These are phyloP conservation scores for Phalaenopsis hybrid DNA, from an alignment of 116 monocot species.

Conservation along the genomic window DNA sequence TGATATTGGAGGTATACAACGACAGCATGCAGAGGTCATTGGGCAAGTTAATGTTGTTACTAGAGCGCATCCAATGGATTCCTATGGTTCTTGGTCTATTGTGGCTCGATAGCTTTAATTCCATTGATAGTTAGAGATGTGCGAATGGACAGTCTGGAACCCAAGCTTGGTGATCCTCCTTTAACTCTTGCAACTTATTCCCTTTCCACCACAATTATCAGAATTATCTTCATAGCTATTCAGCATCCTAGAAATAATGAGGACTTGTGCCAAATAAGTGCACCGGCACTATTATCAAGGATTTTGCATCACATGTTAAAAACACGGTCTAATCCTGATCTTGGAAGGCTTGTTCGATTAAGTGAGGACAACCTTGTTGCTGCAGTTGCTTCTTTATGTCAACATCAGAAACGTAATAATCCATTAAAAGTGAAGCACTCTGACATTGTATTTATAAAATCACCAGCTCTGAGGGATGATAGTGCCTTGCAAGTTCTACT, in stretches of 20 bases:
- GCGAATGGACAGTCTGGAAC: slow-evolving; percentile 67
- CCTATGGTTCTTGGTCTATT: slow-evolving; percentile 90
- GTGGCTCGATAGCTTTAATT: slow-evolving; percentile 89
- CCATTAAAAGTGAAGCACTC: slow-evolving; percentile 82
- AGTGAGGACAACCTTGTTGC: slow-evolving; percentile 83
- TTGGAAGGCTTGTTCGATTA: slow-evolving; percentile 32
- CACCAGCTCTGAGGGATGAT: slow-evolving; percentile 76
- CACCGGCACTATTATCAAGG: slow-evolving; percentile 77
- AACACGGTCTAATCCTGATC: slow-evolving; percentile 36
- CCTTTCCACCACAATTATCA: slow-evolving; percentile 81
- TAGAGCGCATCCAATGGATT: slow-evolving; percentile 57
- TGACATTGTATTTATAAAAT: slow-evolving; percentile 96
- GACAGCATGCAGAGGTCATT: slow-evolving; percentile 84
- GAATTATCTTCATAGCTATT: slow-evolving; percentile 72
- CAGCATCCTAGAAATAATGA: slow-evolving; percentile 88
- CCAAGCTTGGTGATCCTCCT: slow-evolving; percentile 46
- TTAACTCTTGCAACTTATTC: slow-evolving; percentile 50
- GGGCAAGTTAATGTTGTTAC: slow-evolving; percentile 80
- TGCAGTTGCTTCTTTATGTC: slow-evolving; percentile 81
- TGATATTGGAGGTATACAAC: slow-evolving; percentile 61
- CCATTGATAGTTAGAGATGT: slow-evolving; percentile 76
- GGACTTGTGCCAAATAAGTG: slow-evolving; percentile 57
- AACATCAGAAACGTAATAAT: slow-evolving; percentile 67
- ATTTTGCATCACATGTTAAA: slow-evolving; percentile 61
- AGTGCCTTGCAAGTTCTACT: slow-evolving; percentile 92